Base-by-base conservation (phyloP, 352 stramenopile species). In the Phytophthora fragariae region DNA sequence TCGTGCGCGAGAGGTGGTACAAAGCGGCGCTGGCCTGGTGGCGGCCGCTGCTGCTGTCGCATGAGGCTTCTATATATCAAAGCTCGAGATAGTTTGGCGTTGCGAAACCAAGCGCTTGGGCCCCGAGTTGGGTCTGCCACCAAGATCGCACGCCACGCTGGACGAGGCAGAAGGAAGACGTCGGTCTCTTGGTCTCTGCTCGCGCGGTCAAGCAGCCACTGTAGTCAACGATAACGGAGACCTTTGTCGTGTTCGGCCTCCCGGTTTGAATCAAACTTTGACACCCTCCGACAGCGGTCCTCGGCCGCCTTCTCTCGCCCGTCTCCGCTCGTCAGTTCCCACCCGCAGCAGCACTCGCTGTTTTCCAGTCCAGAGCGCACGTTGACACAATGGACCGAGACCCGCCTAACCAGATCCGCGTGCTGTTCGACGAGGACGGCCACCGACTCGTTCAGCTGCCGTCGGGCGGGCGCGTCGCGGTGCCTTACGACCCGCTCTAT, bases 1-100 rank as follows among this genome's bases (percentile, higher is more conserved):
- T 56, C 72, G 68, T 76, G 68, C 68, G 69, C 52, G 63, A 77
- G 73, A 80, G 64, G 69, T 80, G 73, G 73, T 77, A 80, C 72
- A 59, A 19, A 46, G n/a, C 56, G 33, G 39, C 62, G 31, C 15
- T 15, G 57, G 49, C 47, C 49, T 58, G 31, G 11, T 57, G 24
- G 24, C 24, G 56, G 8, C 37, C 37, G 50, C 24, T 53, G 52
- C 57, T 55, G 56, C 35, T 59, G 37, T 61, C 44, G 67, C 67
- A 74, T 31, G 60, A 73, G 33, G 57, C 21, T 75, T 77, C 29
- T 77, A 75, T 60, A n/a, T 17, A 53, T 12, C 59, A 65, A 77
- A 73, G 70, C 52, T 70, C 24, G 35, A 57, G 57, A 77, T 61
- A 69, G 33, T 56, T 24, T 17, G 19, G 50, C 19, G n/a, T 2